A percentile compares a stretch with the other conserved stretches of the same genome.
Evolutionary conservation across 345 rosid genomes (phyloP).

Genomic region (Angophora floribunda): DNA sequence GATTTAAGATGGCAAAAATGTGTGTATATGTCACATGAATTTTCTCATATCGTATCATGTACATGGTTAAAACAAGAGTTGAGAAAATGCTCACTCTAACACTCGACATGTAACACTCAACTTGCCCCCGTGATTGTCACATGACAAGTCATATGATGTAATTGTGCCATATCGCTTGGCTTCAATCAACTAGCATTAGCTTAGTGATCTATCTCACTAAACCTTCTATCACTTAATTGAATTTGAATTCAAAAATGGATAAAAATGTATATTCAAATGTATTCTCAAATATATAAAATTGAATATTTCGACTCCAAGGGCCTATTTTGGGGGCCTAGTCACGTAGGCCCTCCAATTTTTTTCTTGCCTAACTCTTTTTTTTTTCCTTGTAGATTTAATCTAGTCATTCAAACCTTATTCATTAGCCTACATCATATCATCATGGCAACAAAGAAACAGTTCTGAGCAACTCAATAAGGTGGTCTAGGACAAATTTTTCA

Average conservation of each 20-base stretch:
- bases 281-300: neutral
- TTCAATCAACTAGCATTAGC: neutral
- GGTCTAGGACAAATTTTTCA: neutral
- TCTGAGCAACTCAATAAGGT: neutral
- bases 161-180: neutral
- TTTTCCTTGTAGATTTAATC: neutral
- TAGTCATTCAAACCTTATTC: neutral
- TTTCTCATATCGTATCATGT: neutral
- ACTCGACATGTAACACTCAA: neutral
- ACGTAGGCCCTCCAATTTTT: neutral
- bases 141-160: accelerated
- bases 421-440: neutral
- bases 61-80: neutral
- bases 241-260: neutral
- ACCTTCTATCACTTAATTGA: neutral
- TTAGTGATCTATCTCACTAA: neutral
- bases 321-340: neutral
- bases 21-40: neutral
- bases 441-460: neutral
- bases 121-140: neutral
- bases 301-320: neutral
- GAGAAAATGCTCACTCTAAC: accelerated
- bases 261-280: neutral
- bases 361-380: neutral
- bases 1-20: neutral